These are phyloP conservation scores for Cordyceps tenuipes DNA, from an alignment of 2,329 filamentous ascomycete genomes.

Conservation along the genomic window DNA sequence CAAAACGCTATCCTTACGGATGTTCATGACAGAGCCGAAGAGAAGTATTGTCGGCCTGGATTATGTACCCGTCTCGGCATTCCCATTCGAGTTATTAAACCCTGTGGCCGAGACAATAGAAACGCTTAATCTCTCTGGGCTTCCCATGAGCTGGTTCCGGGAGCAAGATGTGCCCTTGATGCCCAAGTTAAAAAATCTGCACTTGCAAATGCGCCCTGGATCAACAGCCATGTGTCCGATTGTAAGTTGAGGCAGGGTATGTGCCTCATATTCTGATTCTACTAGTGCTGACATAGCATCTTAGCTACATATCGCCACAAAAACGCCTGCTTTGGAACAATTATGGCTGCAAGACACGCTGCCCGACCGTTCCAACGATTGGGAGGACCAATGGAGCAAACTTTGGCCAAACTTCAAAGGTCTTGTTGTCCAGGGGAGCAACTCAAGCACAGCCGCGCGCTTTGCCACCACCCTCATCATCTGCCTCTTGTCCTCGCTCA, in stretches of 20 bases:
- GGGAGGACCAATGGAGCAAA: constrained; percentile 15
- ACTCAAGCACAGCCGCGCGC: constrained; percentile 12
- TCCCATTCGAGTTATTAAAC: constrained; percentile 1
- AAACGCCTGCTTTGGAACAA: constrained; percentile 25
- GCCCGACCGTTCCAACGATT: constrained; percentile 13
- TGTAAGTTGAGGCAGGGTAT: constrained; percentile 14
- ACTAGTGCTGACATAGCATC: constrained; percentile 5
- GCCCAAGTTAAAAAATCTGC: constrained; percentile 23
- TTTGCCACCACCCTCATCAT: constrained; percentile 6
- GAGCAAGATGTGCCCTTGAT: constrained; percentile 15
- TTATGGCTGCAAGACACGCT: constrained; percentile 23
- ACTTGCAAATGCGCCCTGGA: constrained; percentile 17
- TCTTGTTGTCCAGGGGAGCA: constrained; percentile 19
- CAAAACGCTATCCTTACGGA: background rate
- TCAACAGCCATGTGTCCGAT: constrained; percentile 13
- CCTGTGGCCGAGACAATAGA: constrained; percentile 18
- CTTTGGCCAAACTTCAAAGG: constrained; percentile 25
- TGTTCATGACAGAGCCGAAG: background rate
- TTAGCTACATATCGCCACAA: constrained; percentile 20
- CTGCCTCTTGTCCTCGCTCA: constrained; percentile 19
- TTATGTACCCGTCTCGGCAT: background rate
- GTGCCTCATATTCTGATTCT: background rate
- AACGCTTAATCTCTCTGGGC: constrained; percentile 18
- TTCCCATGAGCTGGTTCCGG: constrained; percentile 17
- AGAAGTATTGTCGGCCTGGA: constrained; percentile 3